Percentiles rank a stretch among this genome's conserved stretches.
Conservation (phyloP, 371 early-diverging fungal genomes). For the Blakeslea trispora region DNA sequence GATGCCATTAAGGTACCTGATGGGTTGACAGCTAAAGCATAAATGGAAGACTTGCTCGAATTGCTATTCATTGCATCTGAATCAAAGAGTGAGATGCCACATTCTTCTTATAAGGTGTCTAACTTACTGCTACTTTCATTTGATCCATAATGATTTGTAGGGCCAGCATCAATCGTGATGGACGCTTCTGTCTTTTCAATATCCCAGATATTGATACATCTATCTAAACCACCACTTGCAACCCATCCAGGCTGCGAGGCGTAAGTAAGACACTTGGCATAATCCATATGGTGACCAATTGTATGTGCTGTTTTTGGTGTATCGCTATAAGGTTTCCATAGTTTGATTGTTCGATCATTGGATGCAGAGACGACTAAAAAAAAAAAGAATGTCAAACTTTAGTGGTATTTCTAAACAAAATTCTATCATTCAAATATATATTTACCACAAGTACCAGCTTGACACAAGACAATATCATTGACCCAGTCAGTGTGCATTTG, state of each 20-base stretch:
- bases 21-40: slow-evolving; percentile 74
- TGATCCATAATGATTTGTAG: slow-evolving; percentile 17
- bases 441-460: slow-evolving; percentile 39
- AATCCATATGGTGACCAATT: slow-evolving; percentile 87
- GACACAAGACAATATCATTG: slow-evolving; percentile 84
- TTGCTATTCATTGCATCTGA: slow-evolving; percentile 50
- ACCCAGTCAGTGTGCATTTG: slow-evolving; percentile 96
- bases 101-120: too few species aligned
- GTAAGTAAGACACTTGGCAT: slow-evolving; percentile 80
- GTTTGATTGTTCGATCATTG: slow-evolving; percentile 87
- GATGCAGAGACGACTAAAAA: slow-evolving; percentile 83
- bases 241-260: slow-evolving; percentile 75
- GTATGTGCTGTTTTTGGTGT: slow-evolving; percentile 47
- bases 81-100: neutral
- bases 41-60: slow-evolving; percentile 70
- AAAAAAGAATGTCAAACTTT: neutral
- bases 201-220: slow-evolving; percentile 89
- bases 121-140: slow-evolving; percentile 13
- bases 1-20: slow-evolving; percentile 72
- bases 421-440: too few species aligned
- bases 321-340: slow-evolving; percentile 71
- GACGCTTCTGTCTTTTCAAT: slow-evolving; percentile 44
- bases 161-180: slow-evolving; percentile 30
- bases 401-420: neutral
- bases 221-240: slow-evolving; percentile 93